phyloP scores from a whole-genome alignment of 495 filamentous ascomycete genomes.

The Talaromyces borbonicus region DNA sequence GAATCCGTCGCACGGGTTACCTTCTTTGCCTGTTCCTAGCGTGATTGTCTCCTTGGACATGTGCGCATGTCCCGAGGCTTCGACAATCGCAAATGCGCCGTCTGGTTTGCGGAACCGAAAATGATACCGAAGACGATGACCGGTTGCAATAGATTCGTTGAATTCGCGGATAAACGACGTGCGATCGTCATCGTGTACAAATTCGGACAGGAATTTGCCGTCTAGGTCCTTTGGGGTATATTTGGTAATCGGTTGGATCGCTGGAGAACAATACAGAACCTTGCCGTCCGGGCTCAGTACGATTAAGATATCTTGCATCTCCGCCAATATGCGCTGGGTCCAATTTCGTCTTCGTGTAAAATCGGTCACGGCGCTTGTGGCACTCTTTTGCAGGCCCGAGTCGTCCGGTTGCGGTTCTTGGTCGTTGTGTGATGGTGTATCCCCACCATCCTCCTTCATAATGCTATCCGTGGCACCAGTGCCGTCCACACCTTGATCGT shows the following conservation, averaged over 20 bases:
- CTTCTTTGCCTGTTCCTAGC: conserved; percentile 38
- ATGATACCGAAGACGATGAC: conserved; percentile 73
- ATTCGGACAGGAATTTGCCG: conserved; percentile 63
- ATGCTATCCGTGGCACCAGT: not conserved
- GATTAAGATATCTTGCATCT: conserved; percentile 81
- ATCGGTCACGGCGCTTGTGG: conserved; percentile 37
- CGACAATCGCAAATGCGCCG: conserved; percentile 67
- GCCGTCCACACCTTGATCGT: conserved; percentile 1
- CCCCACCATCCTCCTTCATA: conserved; percentile 1
- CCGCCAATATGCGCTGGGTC: conserved; percentile 80
- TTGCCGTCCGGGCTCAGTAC: conserved; percentile 77
- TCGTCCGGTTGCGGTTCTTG: not conserved
- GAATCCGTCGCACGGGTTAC: conserved; percentile 48
- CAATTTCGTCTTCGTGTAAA: conserved; percentile 81
- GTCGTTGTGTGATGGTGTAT: conserved; percentile 1
- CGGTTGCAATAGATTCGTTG: conserved; percentile 81
- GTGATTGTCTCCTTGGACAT: conserved; percentile 52
- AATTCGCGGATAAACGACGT: conserved; percentile 79
- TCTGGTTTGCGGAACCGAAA: conserved; percentile 77
- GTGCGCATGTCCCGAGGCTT: conserved; percentile 87
- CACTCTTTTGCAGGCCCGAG: conserved; percentile 4
- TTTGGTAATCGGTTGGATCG: conserved; percentile 67
- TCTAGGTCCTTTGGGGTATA: conserved; percentile 60
- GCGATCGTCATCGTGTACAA: conserved; percentile 83
- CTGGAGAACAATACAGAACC: conserved; percentile 77